Base-by-base conservation (phyloP, 2,329 filamentous ascomycete species). In the Chaetomium sp. region DNA sequence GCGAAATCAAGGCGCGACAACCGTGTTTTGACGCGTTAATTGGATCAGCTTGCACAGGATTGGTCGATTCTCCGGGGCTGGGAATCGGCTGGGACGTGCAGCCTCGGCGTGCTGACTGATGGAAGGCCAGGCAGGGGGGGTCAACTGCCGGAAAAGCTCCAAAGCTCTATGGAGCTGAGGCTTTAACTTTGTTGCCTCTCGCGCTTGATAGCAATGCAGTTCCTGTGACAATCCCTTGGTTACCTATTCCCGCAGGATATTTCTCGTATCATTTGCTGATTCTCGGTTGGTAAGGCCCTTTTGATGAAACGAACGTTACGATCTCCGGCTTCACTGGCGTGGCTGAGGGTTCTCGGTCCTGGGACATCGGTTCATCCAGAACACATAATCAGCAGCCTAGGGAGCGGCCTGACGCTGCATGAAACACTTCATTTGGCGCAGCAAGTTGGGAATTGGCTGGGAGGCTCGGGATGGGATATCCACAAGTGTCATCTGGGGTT, bases 11-110 rank as follows among this genome's bases (percentile, higher is more conserved):
- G 54, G 63, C 68, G 66, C 68, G 69, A 66, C 67, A 10, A 62
- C 9, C 67, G 70, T 66, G 68, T 69, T 66, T 66, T 66, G 53
- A 70, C 68, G 69, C 70, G 68, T 70, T 66, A 61, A 65, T 60
- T 68, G 65, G 61, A 62, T 59, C 63, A 57, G n/a, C 47, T 42
- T 5, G 13, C 5, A 35, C n/a, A 23, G 16, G 65, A 68, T 66
- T 70, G 68, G 66, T 53, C 58, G 56, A 21, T 54, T 47, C 23
- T 12, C 49, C n/a, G n/a, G 33, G 19, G 51, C 51, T 53, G 12
- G 49, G 25, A 29, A 4, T 13, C 45, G n/a, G 23, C 47, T 50
- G 47, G 47, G 47, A 50, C 12, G 47, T 47, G 45, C n/a, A 23
- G 45, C 38, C 38, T 42, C 38, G 38, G 38, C 38, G 38, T 42